phyloP scores from a whole-genome alignment of 73 alveolate species.

The Stentor coeruleus region DNA sequence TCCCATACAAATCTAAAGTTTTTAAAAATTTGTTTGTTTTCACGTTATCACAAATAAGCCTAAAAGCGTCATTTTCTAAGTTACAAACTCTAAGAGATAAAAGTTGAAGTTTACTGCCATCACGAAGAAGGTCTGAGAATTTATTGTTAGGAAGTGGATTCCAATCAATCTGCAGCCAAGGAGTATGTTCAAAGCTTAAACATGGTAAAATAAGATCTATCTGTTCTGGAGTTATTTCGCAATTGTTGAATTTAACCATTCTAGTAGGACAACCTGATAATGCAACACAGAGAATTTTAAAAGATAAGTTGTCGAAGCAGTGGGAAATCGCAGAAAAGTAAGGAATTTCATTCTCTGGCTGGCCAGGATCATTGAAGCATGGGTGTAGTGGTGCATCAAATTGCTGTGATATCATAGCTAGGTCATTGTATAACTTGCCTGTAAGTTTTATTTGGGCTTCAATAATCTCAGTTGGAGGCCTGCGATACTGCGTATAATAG shows the following conservation, averaged over 20 bases:
- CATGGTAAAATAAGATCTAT: not conserved
- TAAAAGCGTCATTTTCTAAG: not conserved
- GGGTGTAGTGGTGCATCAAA: not conserved
- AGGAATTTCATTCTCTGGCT: not conserved
- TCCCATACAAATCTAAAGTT: constrained; percentile 15
- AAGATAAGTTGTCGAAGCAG: not conserved
- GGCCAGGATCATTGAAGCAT: not conserved
- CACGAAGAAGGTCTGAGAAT: not conserved
- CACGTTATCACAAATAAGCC: constrained; percentile 2
- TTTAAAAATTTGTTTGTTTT: not conserved
- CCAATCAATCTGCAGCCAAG: constrained; percentile 20
- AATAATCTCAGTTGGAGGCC: not conserved
- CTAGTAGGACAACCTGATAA: not conserved
- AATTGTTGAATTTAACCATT: constrained; percentile 17
- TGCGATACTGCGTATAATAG: not conserved
- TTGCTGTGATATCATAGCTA: not conserved
- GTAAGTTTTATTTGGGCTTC: not conserved
- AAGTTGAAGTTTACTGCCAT: constrained; percentile 1
- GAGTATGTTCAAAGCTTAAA: not conserved
- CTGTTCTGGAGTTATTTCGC: constrained; percentile 5
- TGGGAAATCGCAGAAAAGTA: not conserved
- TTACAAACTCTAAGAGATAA: not conserved
- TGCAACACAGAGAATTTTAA: not conserved
- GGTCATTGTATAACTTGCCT: not conserved
- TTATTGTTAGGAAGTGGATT: constrained; percentile 13